A percentile compares a stretch with the other conserved stretches of the same genome.
phyloP scores from a whole-genome alignment of 371 early-diverging fungal genomes.

The Apophysomyces sp. region DNA sequence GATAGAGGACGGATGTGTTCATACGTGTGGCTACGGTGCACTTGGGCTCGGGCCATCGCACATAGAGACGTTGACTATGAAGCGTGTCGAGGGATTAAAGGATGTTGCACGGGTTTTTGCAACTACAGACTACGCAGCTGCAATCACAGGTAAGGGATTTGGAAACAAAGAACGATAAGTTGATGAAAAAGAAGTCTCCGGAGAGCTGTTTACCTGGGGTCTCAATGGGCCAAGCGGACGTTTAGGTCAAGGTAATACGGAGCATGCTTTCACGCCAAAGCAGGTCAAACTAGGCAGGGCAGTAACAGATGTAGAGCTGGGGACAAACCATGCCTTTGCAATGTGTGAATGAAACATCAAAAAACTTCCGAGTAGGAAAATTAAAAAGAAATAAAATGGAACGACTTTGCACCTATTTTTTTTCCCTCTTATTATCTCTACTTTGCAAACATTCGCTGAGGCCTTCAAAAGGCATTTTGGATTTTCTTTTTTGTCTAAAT shows the following conservation, averaged over 20 bases:
- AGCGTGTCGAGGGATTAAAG: conserved; percentile 29
- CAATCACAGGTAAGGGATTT: conserved; percentile 48
- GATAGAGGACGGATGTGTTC: conserved; percentile 58
- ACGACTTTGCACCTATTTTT: neutral
- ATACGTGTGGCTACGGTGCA: conserved; percentile 75
- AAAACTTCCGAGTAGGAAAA: conserved; percentile 3
- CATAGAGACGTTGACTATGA: conserved; percentile 50
- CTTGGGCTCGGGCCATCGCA: conserved; percentile 57
- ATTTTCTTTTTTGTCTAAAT: too few relatives aligned
- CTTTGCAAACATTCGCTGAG: neutral
- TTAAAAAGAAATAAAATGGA: neutral
- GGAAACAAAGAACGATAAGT: neutral
- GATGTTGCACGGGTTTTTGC: conserved; percentile 46
- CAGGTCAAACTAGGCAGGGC: conserved; percentile 32
- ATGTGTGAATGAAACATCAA: conserved; percentile 21
- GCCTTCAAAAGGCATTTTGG: too few relatives aligned
- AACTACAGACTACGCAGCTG: conserved; percentile 63
- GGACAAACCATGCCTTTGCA: conserved; percentile 51
- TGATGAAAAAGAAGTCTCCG: conserved; percentile 25
- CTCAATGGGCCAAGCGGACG: conserved; percentile 54
- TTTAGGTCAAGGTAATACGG: conserved; percentile 47
- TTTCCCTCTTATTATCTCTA: neutral
- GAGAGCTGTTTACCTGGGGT: conserved; percentile 62
- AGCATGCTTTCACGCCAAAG: conserved; percentile 47
- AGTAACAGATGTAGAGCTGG: conserved; percentile 49